Base-by-base conservation (phyloP, 2,329 filamentous ascomycete species). In the Gremmenia infestans region DNA sequence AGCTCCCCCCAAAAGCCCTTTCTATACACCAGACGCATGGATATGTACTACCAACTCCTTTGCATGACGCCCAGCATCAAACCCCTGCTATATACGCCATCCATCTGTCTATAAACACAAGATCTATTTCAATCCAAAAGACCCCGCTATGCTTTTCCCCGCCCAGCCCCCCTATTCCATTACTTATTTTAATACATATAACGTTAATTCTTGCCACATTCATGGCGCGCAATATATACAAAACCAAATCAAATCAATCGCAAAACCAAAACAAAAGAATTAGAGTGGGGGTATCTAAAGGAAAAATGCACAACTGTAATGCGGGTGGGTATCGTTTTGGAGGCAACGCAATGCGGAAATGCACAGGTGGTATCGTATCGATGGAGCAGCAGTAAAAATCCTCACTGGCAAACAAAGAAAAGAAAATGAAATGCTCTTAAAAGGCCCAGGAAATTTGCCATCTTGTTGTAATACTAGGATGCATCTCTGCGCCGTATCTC, bases 381-480 rank as follows among this genome's bases (percentile, higher is more conserved):
- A 49, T 49, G 25, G 25, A 39, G 32, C 36, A 37, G 22, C 12
- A 50, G 15, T 22, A 45, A 32, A 17, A 51, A 28, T 9, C 25
- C 8, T 28, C 7, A 28, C 25, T 6, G 25, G 6, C 25, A 28
- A 28, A 51, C 14, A 22, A 28, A 51, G 15, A 28, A 43, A 32
- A 19, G 36, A 32, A 17, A 17, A 43, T 23, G 5, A 15, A 11
- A 37, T 22, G 7, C 45, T 57, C 36, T 52, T 55, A 48, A 48
- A 28, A 45, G 4, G n/a, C 42, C 54, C 55, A 58, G 35, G 39
- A 55, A 15, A 63, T 63, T 35, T 55, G 56, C 55, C 59, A 63
- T 43, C 52, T 54, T 14, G 55, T 57, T 39, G 54, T 58, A 6
- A 59, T 51, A 35, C 36, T 59, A 4, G 61, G 61, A 5, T 57